Evolutionary conservation across 2,329 filamentous ascomycete genomes (phyloP), one percentile per base, ranked within the genome.

Genomic region (Chrysoporthe puriensis): DNA sequence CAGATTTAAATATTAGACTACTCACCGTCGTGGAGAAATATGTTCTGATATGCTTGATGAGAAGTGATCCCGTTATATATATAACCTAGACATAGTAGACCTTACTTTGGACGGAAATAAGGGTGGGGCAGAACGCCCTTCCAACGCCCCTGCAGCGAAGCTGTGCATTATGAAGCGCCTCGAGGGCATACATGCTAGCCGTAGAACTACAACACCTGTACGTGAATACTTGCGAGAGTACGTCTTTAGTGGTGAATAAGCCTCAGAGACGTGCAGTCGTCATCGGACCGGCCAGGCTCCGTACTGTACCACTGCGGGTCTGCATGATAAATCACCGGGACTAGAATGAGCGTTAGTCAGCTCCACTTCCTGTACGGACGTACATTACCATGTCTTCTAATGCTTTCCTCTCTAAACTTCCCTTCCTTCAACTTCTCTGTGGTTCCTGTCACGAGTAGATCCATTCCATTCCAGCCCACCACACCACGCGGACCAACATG

Each of bases 401-500:
- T 26, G 26, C 2, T 26, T 32, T 52, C 21, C n/a, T 52, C 16
- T 11, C 13, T 3, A 26, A 9, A 14, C 21, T 32, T 14, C 5
- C 32, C 5, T 6, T 32, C 14, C 14, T 52, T 52, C 13, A 14
- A 13, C 57, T 42, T 59, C 13, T 16, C 4, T 43, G 5, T 42
- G 1, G 21, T 26, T 5, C 7, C 18, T 40, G 32, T 60, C 6
- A 43, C 18, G 14, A n/a, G 6, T 42, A 21, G 11, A 42, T 26
- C 9, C 1, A 14, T 26, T 26, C 26, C 32, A 40, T 11, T 5
- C 7, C 3, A 48, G 18, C 6, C n/a, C 36, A 56, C n/a, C 21
- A 21, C 18, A 5, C 3, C 1, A 18, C 40, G n/a, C 18, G 40
- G n/a, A 43, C 36, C 7, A 18, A n/a, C 26, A 71, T 69, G 68